Base-by-base conservation (phyloP, 169 alveolate genomes). In the Plasmodium cynomolgi region DNA sequence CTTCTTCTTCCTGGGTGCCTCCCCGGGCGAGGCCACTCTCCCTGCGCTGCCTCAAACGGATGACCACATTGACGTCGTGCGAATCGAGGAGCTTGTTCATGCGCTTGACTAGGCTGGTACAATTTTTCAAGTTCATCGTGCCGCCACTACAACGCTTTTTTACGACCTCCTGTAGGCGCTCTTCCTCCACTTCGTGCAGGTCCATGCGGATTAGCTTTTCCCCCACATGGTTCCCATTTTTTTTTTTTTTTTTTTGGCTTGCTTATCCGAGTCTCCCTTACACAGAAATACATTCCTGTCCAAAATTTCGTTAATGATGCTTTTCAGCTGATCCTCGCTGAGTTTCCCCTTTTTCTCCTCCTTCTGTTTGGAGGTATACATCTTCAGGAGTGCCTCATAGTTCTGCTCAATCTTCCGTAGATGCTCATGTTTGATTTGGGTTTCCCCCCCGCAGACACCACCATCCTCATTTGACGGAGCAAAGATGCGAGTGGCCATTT, bases 11-110 rank as follows among this genome's bases (percentile, higher is more conserved):
- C 31, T 81, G 11, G 6, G 29, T 23, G 6, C 1, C 62, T 9
- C 8, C 56, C 1, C 15, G 20, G 4, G 23, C 1, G 23, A 13
- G 7, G 6, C 23, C 62, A 7, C 26, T 8, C 20, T 68, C 91
- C 29, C 29, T 15, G 13, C 33, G 37, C 20, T 20, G 26, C 62
- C 20, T 37, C 80, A 86, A 54, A 5, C 68, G 85, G 7, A 86
- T 41, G 15, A 34, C 44, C 15, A 86, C 81, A 39, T 71, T 29
- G 41, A 71, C 68, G 29, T 33, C 20, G 33, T 86, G 81, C 15
- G 82, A 75, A 20, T 79, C 73, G 62, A 86, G 93, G 58, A 86
- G 26, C 26, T 47, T 56, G 47, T 86, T 86, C 72, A 86, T 86
- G n/a, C 81, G 79, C 41, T 56, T 86, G 17, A 86, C 39, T 54